Conservation (phyloP, 176 grass and related monocot genomes). For the Hordeum marinum region DNA sequence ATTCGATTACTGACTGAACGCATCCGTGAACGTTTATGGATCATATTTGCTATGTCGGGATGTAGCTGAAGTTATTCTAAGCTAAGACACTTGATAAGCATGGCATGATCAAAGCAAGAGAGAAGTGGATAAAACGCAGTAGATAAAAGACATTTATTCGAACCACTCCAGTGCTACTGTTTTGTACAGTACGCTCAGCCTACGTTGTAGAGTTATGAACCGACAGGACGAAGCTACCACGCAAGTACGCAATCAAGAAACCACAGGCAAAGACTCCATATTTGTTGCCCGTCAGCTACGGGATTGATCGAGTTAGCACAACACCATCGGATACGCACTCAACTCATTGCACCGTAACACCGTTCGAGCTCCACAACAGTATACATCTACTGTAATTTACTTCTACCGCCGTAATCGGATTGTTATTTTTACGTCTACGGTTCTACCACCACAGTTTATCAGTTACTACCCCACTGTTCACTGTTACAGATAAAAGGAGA, state of each 20-base stretch:
- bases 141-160: neutral
- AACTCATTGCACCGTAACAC: no score
- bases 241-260: conserved; percentile 1
- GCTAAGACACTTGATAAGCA: neutral
- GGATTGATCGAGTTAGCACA: neutral
- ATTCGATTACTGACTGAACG: no score
- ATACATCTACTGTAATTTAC: neutral
- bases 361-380: neutral
- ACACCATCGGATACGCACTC: no score
- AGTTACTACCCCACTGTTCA: neutral
- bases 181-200: neutral
- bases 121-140: neutral
- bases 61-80: neutral
- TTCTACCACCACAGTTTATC: no score
- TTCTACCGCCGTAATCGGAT: neutral
- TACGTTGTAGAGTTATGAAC: neutral
- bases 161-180: neutral
- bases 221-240: neutral
- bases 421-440: no score
- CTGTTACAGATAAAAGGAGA: neutral
- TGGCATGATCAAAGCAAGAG: no score
- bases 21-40: no score
- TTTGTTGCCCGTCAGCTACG: neutral
- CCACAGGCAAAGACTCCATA: neutral
- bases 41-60: no score